Percentiles rank a stretch among this genome's conserved stretches.
Evolutionary conservation across 2,329 filamentous ascomycete genomes (phyloP).

Genomic region (Achaetomium macrosporum): DNA sequence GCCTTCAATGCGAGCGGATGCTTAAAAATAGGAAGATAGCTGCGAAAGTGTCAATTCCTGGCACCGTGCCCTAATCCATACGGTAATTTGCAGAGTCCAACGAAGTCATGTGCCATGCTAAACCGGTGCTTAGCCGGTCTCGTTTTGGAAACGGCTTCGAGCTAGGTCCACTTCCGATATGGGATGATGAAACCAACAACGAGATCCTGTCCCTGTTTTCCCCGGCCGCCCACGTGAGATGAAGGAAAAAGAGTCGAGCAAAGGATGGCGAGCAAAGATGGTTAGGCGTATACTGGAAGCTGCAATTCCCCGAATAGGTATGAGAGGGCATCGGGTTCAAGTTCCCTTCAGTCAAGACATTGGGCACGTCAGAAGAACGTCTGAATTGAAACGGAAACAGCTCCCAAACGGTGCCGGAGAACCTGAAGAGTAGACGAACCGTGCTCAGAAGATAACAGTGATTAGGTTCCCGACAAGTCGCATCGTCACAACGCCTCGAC

Average conservation of each 20-base stretch:
- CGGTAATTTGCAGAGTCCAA: not conserved
- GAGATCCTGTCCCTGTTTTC: constrained; percentile 10
- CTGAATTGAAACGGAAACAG: constrained; percentile 3
- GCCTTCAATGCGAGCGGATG: not conserved
- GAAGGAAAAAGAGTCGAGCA: not conserved
- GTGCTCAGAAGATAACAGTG: too few relatives aligned
- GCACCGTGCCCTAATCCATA: not conserved
- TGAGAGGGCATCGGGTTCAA: not conserved
- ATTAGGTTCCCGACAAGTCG: too few relatives aligned
- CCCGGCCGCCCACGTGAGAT: constrained; percentile 4
- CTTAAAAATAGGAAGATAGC: constrained; percentile 1
- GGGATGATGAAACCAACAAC: constrained; percentile 11
- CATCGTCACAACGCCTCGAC: too few relatives aligned
- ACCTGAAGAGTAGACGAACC: not conserved
- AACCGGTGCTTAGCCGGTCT: not conserved
- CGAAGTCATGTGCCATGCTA: constrained; percentile 14
- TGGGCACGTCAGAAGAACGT: too few relatives aligned
- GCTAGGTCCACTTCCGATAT: constrained; percentile 12
- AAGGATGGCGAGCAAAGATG: not conserved
- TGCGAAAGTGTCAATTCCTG: not conserved
- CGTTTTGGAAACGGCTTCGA: not conserved
- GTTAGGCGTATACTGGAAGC: not conserved
- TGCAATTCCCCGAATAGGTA: not conserved
- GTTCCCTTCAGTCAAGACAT: not conserved
- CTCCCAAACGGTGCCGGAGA: not conserved